Evolutionary conservation across 371 early-diverging fungal genomes (phyloP).

Genomic region (Lichtheimia ramosa): DNA sequence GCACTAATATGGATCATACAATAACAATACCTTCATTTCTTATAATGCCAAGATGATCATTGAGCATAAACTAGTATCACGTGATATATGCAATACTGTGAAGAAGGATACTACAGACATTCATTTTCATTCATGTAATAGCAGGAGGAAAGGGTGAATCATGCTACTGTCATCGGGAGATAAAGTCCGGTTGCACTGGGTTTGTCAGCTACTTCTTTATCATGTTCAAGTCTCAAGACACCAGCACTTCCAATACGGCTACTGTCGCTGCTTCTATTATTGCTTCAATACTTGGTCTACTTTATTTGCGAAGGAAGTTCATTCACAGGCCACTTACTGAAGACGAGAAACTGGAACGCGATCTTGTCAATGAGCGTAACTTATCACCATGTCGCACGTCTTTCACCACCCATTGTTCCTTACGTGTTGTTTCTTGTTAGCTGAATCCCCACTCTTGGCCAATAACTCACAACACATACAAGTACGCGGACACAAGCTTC

Average conservation of each 20-base stretch:
- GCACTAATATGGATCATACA: too few relatives aligned
- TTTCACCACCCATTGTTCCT: not conserved
- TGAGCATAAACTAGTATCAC: too few relatives aligned
- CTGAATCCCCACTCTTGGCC: slow-evolving; percentile 10
- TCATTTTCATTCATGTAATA: too few relatives aligned
- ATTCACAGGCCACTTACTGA: not conserved
- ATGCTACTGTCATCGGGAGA: too few relatives aligned
- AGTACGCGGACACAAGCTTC: slow-evolving; percentile 54
- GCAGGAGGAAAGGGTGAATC: too few relatives aligned
- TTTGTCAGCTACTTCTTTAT: too few relatives aligned
- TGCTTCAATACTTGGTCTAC: not conserved
- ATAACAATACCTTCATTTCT: too few relatives aligned
- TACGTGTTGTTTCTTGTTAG: not conserved
- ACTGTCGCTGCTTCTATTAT: not conserved
- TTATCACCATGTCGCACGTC: not conserved
- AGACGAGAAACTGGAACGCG: slow-evolving; percentile 1
- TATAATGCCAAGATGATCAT: too few relatives aligned
- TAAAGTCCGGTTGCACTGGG: too few relatives aligned
- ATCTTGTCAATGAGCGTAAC: slow-evolving; percentile 5
- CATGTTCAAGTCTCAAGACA: too few relatives aligned
- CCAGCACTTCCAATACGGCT: not conserved
- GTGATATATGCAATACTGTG: too few relatives aligned
- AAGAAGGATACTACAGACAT: too few relatives aligned
- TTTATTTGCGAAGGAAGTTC: not conserved
- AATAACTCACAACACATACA: slow-evolving; percentile 51